Evolutionary conservation across 352 stramenopile species (phyloP), one percentile per base, ranked within the genome.

Genomic region (Aphanomyces stellatus): DNA sequence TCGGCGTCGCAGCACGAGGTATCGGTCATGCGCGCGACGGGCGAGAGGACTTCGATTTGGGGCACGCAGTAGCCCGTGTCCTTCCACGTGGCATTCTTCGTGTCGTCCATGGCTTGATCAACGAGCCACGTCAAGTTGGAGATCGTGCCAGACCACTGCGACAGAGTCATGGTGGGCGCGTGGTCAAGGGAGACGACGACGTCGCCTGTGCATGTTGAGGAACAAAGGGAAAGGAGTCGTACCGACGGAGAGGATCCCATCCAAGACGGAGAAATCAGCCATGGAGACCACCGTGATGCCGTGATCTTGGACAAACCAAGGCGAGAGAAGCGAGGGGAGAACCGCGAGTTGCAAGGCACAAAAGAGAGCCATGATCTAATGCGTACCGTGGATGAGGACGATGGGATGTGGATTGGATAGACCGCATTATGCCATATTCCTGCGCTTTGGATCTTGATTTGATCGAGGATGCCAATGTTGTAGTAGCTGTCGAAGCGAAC

Each of bases 381-480:
- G 33, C 22, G n/a, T n/a, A n/a, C n/a, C n/a, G n/a, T 1, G n/a
- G n/a, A 56, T 49, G 11, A 19, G 22, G 25, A 53, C 37, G 31
- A 19, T 43, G 19, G 1, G 4, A 64, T 46, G 0, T 46, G 4
- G 5, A 53, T 11, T 19, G 25, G 15, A 27, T 13, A 15, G 17
- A 67, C 60, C 49, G 60, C 41, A 30, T 67, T 67, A 25, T 67
- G 60, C 60, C 60, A 67, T 28, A 67, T 67, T n/a, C 60, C 60
- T 6, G 60, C 60, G 60, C 60, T 67, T 46, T 67, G 60, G n/a
- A 67, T 67, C 35, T 67, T 67, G 34, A 67, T 67, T 34, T 67
- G 60, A 33, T 60, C 60, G 24, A 43, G 13, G 10, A 67, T 19
- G 27, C 60, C 60, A 37, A 67, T 51, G 49, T 67, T 67, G 41